Evolutionary conservation across 2,329 filamentous ascomycete genomes (phyloP).

Genomic region (Bipolaris victoriae): DNA sequence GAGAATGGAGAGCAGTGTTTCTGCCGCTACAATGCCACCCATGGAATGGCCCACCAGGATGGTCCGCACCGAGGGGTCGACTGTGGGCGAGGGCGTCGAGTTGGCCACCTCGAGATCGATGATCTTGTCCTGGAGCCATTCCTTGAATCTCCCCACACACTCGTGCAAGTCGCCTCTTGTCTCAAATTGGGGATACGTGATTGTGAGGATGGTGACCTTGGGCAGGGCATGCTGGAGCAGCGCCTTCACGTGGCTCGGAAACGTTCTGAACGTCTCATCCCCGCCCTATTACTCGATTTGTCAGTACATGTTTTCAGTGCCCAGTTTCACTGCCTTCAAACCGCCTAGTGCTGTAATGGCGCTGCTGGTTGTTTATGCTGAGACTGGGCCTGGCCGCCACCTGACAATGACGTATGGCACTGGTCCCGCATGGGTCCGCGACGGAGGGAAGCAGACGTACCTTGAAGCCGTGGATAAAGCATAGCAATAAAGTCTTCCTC

Average conservation of each 20-base stretch:
- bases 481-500: conserved; percentile 80
- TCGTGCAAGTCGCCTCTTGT: conserved; percentile 77
- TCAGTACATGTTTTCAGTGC: conserved; percentile 17
- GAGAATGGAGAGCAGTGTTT: conserved; percentile 78
- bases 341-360: neutral
- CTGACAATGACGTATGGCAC: conserved; percentile 8
- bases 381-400: neutral
- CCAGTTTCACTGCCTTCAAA: neutral
- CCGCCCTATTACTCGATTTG: conserved; percentile 64
- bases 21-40: conserved; percentile 90
- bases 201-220: conserved; percentile 68
- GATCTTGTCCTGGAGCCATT: conserved; percentile 88
- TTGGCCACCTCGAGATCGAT: conserved; percentile 92
- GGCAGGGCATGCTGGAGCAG: conserved; percentile 71
- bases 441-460: conserved; percentile 45
- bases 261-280: conserved; percentile 77
- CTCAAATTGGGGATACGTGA: conserved; percentile 82
- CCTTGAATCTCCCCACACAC: conserved; percentile 74
- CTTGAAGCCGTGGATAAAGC: conserved; percentile 91
- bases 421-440: neutral
- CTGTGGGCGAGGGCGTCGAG: conserved; percentile 78
- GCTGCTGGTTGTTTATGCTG: conserved; percentile 2
- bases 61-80: conserved; percentile 83
- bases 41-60: conserved; percentile 87
- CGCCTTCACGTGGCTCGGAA: conserved; percentile 73